phyloP scores from a whole-genome alignment of 179 eudicot genomes.

The Spinacia oleracea region DNA sequence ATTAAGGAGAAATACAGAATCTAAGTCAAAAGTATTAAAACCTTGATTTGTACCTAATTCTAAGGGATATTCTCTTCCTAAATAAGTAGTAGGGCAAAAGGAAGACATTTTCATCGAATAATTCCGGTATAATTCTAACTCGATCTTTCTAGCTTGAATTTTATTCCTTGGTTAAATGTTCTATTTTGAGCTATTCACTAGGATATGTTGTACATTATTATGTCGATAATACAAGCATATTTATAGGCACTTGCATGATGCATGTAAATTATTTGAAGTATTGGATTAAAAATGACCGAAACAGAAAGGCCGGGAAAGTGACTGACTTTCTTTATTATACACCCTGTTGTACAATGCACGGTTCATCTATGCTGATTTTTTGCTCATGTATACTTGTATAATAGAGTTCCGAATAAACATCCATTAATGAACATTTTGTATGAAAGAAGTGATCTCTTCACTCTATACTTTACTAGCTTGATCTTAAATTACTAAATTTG shows the following conservation, averaged over 20 bases:
- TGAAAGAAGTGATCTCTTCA: too few relatives aligned
- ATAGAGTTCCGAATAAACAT: too few relatives aligned
- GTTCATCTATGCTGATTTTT: too few relatives aligned
- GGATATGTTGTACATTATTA: background rate
- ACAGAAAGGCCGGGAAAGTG: background rate
- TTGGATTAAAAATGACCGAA: background rate
- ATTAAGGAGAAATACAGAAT: slow-evolving; percentile 14
- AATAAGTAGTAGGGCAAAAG: slow-evolving; percentile 17
- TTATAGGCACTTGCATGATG: background rate
- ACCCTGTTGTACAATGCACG: too few relatives aligned
- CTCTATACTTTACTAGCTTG: too few relatives aligned
- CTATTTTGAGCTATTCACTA: slow-evolving; percentile 10
- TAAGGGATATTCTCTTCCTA: slow-evolving; percentile 31
- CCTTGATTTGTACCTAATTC: slow-evolving; percentile 20
- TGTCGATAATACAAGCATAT: background rate
- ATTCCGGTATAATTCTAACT: background rate
- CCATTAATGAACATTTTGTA: too few relatives aligned
- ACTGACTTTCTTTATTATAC: too few relatives aligned
- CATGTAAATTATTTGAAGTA: background rate
- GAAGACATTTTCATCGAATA: slow-evolving; percentile 22
- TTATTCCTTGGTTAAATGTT: background rate
- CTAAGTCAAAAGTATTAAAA: slow-evolving; percentile 20
- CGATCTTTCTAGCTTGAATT: background rate
- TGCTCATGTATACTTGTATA: too few relatives aligned
- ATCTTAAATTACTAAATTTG: too few relatives aligned